phyloP scores from a whole-genome alignment of 768 basidiomycete species.

The Lactarius akahatsu region DNA sequence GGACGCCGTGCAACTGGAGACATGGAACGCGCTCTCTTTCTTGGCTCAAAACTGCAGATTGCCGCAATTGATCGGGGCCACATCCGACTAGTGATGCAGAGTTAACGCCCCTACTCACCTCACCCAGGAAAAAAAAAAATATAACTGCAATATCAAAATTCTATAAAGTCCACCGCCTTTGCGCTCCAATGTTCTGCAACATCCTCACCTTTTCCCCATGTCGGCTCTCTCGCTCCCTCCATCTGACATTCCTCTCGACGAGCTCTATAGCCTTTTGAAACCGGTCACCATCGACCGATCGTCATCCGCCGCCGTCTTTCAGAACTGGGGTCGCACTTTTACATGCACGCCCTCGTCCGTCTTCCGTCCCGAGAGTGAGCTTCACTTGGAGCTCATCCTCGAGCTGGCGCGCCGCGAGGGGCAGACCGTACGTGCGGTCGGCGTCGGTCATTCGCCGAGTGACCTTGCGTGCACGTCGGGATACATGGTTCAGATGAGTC shows the following conservation, averaged over 20 bases:
- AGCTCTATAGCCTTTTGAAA: conserved; percentile 53
- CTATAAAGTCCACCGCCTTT: conserved; percentile 21
- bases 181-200: not conserved
- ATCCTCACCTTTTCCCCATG: conserved; percentile 11
- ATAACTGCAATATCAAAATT: conserved; percentile 6
- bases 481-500: conserved; percentile 80
- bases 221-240: conserved; percentile 32
- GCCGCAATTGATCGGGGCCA: conserved; percentile 27
- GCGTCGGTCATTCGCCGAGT: conserved; percentile 90
- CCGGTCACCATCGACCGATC: conserved; percentile 52
- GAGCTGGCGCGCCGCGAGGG: conserved; percentile 76
- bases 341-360: conserved; percentile 63
- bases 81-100: conserved; percentile 20
- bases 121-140: not conserved
- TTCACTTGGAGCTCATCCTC: conserved; percentile 71
- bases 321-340: conserved; percentile 88
- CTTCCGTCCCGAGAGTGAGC: conserved; percentile 70
- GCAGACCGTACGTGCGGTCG: conserved; percentile 74
- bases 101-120: conserved; percentile 1
- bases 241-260: conserved; percentile 43
- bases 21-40: not conserved
- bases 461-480: conserved; percentile 90
- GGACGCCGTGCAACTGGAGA: not conserved
- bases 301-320: conserved; percentile 50
- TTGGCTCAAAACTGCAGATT: conserved; percentile 25